Conservation (phyloP, 2,329 filamentous ascomycete species). For the Cladosporium sp. region DNA sequence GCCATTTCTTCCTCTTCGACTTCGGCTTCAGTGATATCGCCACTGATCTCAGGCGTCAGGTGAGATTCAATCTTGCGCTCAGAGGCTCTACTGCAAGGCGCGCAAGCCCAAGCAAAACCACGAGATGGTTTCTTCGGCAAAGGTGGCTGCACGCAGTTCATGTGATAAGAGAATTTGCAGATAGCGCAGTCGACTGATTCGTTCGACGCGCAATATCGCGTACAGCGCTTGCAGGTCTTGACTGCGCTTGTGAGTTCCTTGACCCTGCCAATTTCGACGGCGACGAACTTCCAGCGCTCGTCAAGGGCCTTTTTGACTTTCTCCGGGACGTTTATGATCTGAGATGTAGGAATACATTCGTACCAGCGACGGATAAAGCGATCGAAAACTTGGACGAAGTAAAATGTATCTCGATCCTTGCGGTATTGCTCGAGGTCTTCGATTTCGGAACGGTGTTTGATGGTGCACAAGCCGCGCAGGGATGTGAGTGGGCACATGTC, state of each 20-base stretch:
- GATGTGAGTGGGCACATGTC: slow-evolving; percentile 91
- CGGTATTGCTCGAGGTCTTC: slow-evolving; percentile 77
- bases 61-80: slow-evolving; percentile 88
- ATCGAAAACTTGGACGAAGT: slow-evolving; percentile 97
- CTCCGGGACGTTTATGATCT: slow-evolving; percentile 93
- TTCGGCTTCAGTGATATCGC: slow-evolving; percentile 49
- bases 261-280: slow-evolving; percentile 87
- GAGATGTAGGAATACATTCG: slow-evolving; percentile 86
- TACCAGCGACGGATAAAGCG: slow-evolving; percentile 98
- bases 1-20: slow-evolving; percentile 63
- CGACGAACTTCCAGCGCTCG: slow-evolving; percentile 92
- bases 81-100: slow-evolving; percentile 91
- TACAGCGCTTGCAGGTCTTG: slow-evolving; percentile 92
- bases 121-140: slow-evolving; percentile 93
- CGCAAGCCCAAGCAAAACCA: slow-evolving; percentile 97
- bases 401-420: slow-evolving; percentile 82
- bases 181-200: slow-evolving; percentile 97
- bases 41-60: slow-evolving; percentile 70
- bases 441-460: slow-evolving; percentile 85
- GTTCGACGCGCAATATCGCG: slow-evolving; percentile 84
- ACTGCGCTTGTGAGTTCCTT: slow-evolving; percentile 95
- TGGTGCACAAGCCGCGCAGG: slow-evolving; percentile 87
- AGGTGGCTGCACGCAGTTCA: slow-evolving; percentile 93
- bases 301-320: slow-evolving; percentile 94
- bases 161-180: slow-evolving; percentile 93